Evolutionary conservation across 768 basidiomycete genomes (phyloP), one percentile per base, ranked within the genome.

Genomic region (Flagelloscypha sp.): DNA sequence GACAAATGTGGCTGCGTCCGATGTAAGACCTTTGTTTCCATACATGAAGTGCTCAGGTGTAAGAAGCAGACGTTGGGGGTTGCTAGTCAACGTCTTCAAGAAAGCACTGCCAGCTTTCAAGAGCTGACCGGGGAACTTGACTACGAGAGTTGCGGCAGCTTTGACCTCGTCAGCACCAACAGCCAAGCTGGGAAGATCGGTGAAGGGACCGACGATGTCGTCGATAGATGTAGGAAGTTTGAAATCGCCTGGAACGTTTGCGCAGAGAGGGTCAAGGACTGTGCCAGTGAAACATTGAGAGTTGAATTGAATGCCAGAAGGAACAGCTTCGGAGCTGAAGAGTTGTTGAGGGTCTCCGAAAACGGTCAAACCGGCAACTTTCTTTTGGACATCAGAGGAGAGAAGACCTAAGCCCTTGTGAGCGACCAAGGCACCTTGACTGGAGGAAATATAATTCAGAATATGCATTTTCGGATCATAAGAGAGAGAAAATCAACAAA

Each of bases 21-120:
- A 27, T 18, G 43, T 45, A 12, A 38, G 30, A 6, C 44, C 44
- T 7, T 36, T 36, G 23, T 45, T 45, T 8, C 44, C 44, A 19
- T 45, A 45, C 41, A 34, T 45, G 21, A 45, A 45, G 27, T 45
- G 44, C 38, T 45, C 22, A 2, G 44, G 44, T 24, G 41, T 24
- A 8, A 45, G 24, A 7, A 45, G 27, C 9, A 42, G 20, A 12
- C 44, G 40, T 33, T 42, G 25, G 30, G 16, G 37, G 30, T 39
- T 25, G n/a, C n/a, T n/a, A 3, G 44, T 45, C 29, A 42, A 10
- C 6, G 37, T 37, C 1, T 32, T 27, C 3, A 30, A n/a, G 27
- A 45, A 45, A 15, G 44, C 41, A 19, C 10, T 5, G 9, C 18
- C 12, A 20, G 24, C 23, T 12, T 22, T 33, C 15, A 39, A 29